These are phyloP conservation scores for Juglanconis juglandina DNA, from an alignment of 2,329 filamentous ascomycete genomes.

Conservation along the genomic window DNA sequence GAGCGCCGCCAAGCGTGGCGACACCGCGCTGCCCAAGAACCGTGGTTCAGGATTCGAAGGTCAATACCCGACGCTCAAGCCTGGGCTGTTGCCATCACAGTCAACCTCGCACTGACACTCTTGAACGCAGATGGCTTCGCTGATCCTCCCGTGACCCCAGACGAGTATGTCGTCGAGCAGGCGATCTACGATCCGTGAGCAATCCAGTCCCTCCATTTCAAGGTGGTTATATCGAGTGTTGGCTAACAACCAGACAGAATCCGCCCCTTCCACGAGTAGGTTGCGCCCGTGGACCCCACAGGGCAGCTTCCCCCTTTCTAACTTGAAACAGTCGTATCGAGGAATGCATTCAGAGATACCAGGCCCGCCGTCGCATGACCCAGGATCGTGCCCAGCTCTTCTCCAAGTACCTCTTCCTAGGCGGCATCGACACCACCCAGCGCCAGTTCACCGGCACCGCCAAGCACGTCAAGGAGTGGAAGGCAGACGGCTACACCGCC, in stretches of 20 bases:
- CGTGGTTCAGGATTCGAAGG: constrained; percentile 68
- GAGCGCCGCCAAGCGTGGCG: constrained; percentile 32
- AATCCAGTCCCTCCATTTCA: background rate
- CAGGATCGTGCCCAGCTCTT: constrained; percentile 62
- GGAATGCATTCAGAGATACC: constrained; percentile 78
- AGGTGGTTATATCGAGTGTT: background rate
- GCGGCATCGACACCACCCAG: constrained; percentile 65
- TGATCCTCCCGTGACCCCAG: constrained; percentile 73
- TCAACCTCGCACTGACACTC: background rate
- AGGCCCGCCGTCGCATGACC: constrained; percentile 71
- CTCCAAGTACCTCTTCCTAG: constrained; percentile 75
- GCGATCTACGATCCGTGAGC: constrained; percentile 65
- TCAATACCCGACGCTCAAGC: constrained; percentile 24
- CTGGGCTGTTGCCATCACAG: background rate
- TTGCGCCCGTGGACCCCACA: background rate
- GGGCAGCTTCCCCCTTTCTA: background rate
- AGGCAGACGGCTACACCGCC: constrained; percentile 48
- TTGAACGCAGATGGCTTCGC: constrained; percentile 63
- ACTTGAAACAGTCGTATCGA: constrained; percentile 66
- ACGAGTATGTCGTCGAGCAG: constrained; percentile 62
- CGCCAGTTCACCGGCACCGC: constrained; percentile 60
- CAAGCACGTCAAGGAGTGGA: constrained; percentile 25
- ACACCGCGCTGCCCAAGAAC: constrained; percentile 39
- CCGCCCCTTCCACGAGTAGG: constrained; percentile 55
- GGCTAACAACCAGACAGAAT: constrained; percentile 34